Evolutionary conservation across 495 filamentous ascomycete genomes (phyloP), one percentile per base, ranked within the genome.

Genomic region (Hyaloscypha bicolor): DNA sequence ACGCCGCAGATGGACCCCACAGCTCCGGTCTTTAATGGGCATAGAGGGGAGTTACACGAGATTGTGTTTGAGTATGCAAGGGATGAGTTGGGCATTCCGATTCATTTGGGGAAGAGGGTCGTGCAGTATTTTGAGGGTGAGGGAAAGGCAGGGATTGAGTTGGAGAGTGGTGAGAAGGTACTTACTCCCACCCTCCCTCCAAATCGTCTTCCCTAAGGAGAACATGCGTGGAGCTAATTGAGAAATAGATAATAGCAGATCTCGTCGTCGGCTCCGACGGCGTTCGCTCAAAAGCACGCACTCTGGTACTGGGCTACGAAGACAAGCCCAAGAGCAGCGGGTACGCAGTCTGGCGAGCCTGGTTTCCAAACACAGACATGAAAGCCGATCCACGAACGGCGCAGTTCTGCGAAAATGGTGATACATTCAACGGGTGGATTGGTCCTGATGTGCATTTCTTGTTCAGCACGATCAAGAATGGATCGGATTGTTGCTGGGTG

Each of bases 401-500:
- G 9, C 25, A 64, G 22, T 64, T 71, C 62, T 68, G 59, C 57
- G 37, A 63, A 14, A 65, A 63, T 39, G 57, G 51, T 4, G 65
- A 68, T 25, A 66, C 74, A 0, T 87, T 86, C 77, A 86, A 87
- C 62, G 85, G 85, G 9, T 87, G 79, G 81, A 77, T 87, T 60
- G 87, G 87, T 0, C 85, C 82, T 0, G 86, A 90, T 64, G 84
- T 89, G 21, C 88, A 90, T 74, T 87, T 89, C 73, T 78, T 90
- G 51, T 85, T 86, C 56, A 82, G 80, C 6, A 85, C 81, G 16
- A 82, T 88, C 73, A 88, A 89, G 77, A 80, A 82, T 58, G 88
- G 88, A 0, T 79, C 77, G 21, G 88, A 91, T 69, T 85, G 88
- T 58, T 88, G 87, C 66, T 91, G 88, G 89, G 88, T 91, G 9